Base-by-base conservation (phyloP, 108 stramenopile species). In the Parmales sp. region DNA sequence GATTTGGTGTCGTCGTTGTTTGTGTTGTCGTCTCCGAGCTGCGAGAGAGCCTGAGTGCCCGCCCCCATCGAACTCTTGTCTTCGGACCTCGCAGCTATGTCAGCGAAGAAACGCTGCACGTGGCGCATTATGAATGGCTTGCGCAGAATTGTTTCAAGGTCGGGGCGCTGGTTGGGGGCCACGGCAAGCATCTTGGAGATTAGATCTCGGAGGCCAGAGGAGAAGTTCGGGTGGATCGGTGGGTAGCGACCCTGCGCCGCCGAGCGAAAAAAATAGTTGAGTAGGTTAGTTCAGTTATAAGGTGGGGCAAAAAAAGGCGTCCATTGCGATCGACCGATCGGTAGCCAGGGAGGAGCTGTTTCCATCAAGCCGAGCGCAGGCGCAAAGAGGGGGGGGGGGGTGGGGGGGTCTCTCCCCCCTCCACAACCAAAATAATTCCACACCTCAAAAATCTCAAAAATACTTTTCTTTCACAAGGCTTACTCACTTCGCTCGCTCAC, bases 121-220 rank as follows among this genome's bases (percentile, higher is more conserved):
- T 75, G 80, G 22, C 43, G 70, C 51, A 69, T 78, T 4, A 81
- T 41, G 19, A 78, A 75, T n/a, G 69, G 71, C 63, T 67, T 38
- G 0, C 39, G 64, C 0, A 81, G 71, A 31, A 81, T 68, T 2
- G 41, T 50, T 1, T 74, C 76, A 5, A 81, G n/a, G 9, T 51
- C 44, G 13, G 80, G 80, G 1, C 80, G 41, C 11, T 16, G 3
- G 34, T 38, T 39, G 11, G 80, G 80, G 16, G 13, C 20, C 19
- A 51, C 39, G 0, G 69, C 20, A 4, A 81, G 72, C 74, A 81
- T 75, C 4, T n/a, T 22, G 11, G 22, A 16, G 38, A 81, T 71
- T 23, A 81, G 67, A 4, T 39, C 11, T 23, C 34, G 37, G 22
- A 81, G 70, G 23, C 31, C 2, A 1, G 39, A 38, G 20, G 26